Evolutionary conservation across 805 yeast species (phyloP).

Genomic region (Ogataea angusta): DNA sequence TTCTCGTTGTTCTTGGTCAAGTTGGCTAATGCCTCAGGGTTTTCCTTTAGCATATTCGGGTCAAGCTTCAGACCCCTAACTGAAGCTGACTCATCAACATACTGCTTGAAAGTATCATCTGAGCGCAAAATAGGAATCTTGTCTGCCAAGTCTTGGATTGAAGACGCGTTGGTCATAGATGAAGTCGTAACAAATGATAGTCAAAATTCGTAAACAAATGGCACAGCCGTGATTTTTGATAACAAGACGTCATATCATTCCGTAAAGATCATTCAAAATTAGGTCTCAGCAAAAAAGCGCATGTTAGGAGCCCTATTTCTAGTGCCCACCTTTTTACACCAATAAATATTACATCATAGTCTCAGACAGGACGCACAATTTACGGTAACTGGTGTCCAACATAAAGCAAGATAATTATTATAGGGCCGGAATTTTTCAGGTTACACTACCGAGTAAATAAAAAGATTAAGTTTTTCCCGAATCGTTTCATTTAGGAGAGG

Average conservation of each 20-base stretch:
- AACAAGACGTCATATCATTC: background rate
- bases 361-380: no score
- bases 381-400: no score
- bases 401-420: no score
- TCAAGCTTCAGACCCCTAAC: conserved; percentile 16
- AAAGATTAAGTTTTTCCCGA: background rate
- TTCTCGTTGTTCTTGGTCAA: conserved; percentile 33
- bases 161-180: conserved; percentile 13
- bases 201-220: conserved; percentile 6
- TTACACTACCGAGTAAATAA: background rate
- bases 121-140: conserved; percentile 20
- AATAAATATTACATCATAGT: no score
- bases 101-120: conserved; percentile 16
- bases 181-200: conserved; percentile 1
- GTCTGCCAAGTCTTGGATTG: conserved; percentile 19
- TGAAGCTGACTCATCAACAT: conserved; percentile 18
- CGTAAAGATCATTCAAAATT: no score
- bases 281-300: no score
- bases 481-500: background rate
- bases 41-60: conserved; percentile 13
- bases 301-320: no score
- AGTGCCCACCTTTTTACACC: no score
- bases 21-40: conserved; percentile 16
- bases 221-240: conserved; percentile 3
- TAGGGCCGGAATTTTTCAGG: background rate